Conservation (phyloP, 1,284 basidiomycete species). For the Sporisorium scitamineum region DNA sequence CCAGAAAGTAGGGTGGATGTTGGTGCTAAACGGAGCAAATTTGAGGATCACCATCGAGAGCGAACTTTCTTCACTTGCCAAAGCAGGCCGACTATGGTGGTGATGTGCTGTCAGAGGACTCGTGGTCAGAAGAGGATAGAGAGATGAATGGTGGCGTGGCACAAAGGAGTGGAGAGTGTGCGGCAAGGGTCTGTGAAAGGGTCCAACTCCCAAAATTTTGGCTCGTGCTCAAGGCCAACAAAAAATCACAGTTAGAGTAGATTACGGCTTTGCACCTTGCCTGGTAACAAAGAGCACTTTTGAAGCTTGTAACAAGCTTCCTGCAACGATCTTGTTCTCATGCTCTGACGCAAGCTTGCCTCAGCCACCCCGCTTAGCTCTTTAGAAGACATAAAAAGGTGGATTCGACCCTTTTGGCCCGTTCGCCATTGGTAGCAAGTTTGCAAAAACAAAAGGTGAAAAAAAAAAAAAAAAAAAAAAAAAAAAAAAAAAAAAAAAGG, state of each 20-base stretch:
- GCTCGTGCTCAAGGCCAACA: conserved; percentile 14
- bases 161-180: neutral
- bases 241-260: neutral
- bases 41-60: conserved; percentile 73
- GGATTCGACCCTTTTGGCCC: neutral
- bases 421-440: neutral
- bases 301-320: neutral
- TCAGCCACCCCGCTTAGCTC: neutral
- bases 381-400: neutral
- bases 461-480: conserved; percentile 19
- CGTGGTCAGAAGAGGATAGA: neutral
- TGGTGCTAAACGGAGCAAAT: conserved; percentile 86
- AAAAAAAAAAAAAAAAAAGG: conserved; percentile 19
- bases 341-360: too few relatives aligned
- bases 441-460: neutral
- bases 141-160: conserved; percentile 10
- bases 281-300: too few relatives aligned
- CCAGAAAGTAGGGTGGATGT: conserved; percentile 93
- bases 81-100: neutral
- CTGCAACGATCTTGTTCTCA: neutral
- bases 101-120: neutral
- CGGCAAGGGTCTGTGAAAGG: conserved; percentile 24
- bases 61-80: neutral
- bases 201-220: conserved; percentile 18
- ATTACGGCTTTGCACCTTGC: neutral